A percentile compares a stretch with the other conserved stretches of the same genome.
Evolutionary conservation across 495 filamentous ascomycete species (phyloP).

Genomic region (Aspergillus leporis): DNA sequence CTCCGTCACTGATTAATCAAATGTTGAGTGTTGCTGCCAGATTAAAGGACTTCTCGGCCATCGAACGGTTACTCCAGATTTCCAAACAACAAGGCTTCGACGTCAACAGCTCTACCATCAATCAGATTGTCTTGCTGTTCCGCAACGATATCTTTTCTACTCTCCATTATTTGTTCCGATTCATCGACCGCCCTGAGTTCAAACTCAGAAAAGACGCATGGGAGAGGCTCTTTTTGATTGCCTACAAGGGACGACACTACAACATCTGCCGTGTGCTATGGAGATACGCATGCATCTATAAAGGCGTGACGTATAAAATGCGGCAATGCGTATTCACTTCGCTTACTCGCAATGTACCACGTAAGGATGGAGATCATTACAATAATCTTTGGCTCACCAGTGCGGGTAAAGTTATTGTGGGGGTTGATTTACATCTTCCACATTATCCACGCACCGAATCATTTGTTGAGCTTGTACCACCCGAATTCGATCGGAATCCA

Average conservation of each 20-base stretch:
- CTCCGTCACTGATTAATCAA: conserved; percentile 32
- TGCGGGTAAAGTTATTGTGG: conserved; percentile 44
- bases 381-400: conserved; percentile 25
- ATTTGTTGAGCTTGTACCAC: conserved; percentile 24
- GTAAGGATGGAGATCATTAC: conserved; percentile 11
- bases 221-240: conserved; percentile 41
- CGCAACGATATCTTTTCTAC: conserved; percentile 24
- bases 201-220: conserved; percentile 16
- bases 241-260: conserved; percentile 35
- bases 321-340: conserved; percentile 29
- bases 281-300: conserved; percentile 49
- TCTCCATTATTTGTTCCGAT: conserved; percentile 23
- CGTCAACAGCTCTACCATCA: conserved; percentile 23
- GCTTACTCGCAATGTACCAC: conserved; percentile 25
- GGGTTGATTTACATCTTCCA: conserved; percentile 27
- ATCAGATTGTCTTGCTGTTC: conserved; percentile 24
- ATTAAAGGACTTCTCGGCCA: conserved; percentile 24
- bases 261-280: conserved; percentile 51
- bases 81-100: conserved; percentile 26
- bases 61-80: conserved; percentile 30
- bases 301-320: conserved; percentile 35
- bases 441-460: conserved; percentile 11
- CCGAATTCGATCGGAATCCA: conserved; percentile 33
- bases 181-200: conserved; percentile 16
- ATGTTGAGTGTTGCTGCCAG: conserved; percentile 35